A percentile compares a stretch with the other conserved stretches of the same genome.
Evolutionary conservation across 768 basidiomycete species (phyloP).

Genomic region (Coprinellus micaceus): DNA sequence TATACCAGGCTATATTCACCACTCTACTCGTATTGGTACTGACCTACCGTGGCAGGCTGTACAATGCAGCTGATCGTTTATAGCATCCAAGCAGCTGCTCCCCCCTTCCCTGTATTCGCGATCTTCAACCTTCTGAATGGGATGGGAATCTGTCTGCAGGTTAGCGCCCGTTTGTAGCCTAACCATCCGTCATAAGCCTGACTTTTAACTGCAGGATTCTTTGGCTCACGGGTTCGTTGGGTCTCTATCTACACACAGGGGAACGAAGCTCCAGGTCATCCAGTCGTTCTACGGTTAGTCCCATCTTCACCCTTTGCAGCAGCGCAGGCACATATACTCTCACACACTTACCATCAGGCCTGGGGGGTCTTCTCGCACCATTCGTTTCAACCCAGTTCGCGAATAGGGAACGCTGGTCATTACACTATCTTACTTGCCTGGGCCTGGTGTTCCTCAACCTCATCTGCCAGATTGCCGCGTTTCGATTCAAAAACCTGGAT

Average conservation of each 20-base stretch:
- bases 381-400: constrained; percentile 81
- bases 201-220: constrained; percentile 46
- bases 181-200: constrained; percentile 13
- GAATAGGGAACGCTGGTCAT: constrained; percentile 62
- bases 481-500: constrained; percentile 69
- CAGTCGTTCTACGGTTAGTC: constrained; percentile 63
- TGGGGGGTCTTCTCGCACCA: constrained; percentile 66
- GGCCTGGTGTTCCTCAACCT: constrained; percentile 62
- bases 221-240: constrained; percentile 73
- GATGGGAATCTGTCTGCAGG: constrained; percentile 42
- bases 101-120: constrained; percentile 63
- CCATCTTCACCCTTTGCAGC: too few species aligned
- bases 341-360: constrained; percentile 35
- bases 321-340: too few species aligned
- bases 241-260: constrained; percentile 47
- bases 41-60: constrained; percentile 79
- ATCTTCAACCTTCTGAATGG: constrained; percentile 43
- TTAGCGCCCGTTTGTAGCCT: constrained; percentile 33
- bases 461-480: constrained; percentile 49
- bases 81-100: constrained; percentile 56
- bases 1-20: too few species aligned
- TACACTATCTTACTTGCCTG: constrained; percentile 71
- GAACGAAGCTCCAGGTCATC: constrained; percentile 65
- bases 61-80: constrained; percentile 68
- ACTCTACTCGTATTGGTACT: not conserved